These are phyloP conservation scores for Fusarium neocosmosporiellum DNA, from an alignment of 2,329 filamentous ascomycete genomes.

Conservation along the genomic window DNA sequence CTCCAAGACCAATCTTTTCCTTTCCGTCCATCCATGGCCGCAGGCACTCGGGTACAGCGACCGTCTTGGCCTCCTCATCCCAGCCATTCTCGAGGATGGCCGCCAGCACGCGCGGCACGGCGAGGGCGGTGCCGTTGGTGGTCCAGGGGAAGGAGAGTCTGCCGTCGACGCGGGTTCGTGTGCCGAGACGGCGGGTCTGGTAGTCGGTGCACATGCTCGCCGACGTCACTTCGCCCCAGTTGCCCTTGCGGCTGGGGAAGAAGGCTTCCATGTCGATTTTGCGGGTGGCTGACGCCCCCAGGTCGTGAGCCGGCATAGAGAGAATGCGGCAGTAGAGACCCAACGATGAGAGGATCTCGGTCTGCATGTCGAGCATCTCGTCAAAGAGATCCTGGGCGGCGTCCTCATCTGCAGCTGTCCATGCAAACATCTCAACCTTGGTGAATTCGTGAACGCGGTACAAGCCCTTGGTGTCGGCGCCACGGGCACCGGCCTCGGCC, in stretches of 20 bases:
- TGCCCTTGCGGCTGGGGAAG: constrained; percentile 81
- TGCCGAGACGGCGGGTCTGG: constrained; percentile 84
- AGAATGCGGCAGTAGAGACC: constrained; percentile 88
- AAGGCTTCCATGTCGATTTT: constrained; percentile 96
- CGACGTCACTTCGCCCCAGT: constrained; percentile 92
- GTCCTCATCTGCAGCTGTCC: constrained; percentile 72
- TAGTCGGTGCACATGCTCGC: constrained; percentile 95
- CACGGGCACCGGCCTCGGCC: constrained; percentile 91
- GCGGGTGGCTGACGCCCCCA: constrained; percentile 86
- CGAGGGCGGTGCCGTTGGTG: constrained; percentile 92
- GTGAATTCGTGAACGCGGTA: constrained; percentile 99
- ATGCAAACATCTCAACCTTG: constrained; percentile 97
- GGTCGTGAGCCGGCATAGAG: constrained; percentile 90
- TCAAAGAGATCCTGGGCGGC: constrained; percentile 73
- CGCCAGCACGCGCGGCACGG: constrained; percentile 88
- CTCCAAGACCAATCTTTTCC: constrained; percentile 67
- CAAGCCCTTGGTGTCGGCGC: constrained; percentile 90
- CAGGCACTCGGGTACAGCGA: constrained; percentile 82
- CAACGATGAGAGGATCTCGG: constrained; percentile 80
- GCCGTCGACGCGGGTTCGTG: constrained; percentile 70
- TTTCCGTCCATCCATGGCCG: constrained; percentile 85
- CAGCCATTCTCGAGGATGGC: constrained; percentile 92
- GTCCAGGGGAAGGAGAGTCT: constrained; percentile 84
- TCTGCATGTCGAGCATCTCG: constrained; percentile 89
- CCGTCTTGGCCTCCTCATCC: constrained; percentile 74